Conservation (phyloP, 345 rosid species). For the Mercurialis annua region DNA sequence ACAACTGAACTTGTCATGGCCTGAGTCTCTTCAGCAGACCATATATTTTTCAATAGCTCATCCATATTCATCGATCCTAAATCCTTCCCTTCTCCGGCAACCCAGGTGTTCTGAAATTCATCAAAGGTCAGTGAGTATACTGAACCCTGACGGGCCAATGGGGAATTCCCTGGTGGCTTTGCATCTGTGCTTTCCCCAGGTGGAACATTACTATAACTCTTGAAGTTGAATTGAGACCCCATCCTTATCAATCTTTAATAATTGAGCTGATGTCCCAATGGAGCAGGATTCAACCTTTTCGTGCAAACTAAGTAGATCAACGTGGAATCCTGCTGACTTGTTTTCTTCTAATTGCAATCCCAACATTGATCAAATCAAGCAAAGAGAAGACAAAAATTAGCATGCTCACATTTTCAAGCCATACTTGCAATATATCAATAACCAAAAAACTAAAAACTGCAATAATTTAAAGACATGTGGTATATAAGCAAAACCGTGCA, state of each 20-base stretch:
- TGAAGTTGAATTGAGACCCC: conserved; percentile 46
- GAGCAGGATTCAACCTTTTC: conserved; percentile 16
- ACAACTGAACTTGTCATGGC: conserved; percentile 20
- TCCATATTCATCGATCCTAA: conserved; percentile 38
- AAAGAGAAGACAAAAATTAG: conserved; percentile 10
- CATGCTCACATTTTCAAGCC: conserved; percentile 3
- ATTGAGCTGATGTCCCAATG: conserved; percentile 14
- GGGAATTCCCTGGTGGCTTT: conserved; percentile 15
- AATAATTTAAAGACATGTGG: background rate
- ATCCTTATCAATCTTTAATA: conserved; percentile 25
- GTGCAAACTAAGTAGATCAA: conserved; percentile 17
- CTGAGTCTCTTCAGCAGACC: conserved; percentile 32
- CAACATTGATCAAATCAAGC: conserved; percentile 18
- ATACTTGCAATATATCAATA: background rate
- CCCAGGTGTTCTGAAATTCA: conserved; percentile 33
- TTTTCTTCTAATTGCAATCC: conserved; percentile 22
- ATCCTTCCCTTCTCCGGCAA: conserved; percentile 28
- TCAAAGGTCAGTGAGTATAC: conserved; percentile 33
- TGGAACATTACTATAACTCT: conserved; percentile 9
- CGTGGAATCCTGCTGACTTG: conserved; percentile 14
- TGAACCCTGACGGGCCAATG: conserved; percentile 24
- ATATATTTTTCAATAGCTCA: conserved; percentile 33
- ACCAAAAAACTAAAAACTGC: conserved; percentile 6
- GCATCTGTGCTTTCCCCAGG: conserved; percentile 12
- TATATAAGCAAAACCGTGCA: background rate